A percentile compares a stretch with the other conserved stretches of the same genome.
These are phyloP conservation scores for Trichophaea hybrida DNA, from an alignment of 2,329 filamentous ascomycete species.

Conservation along the genomic window DNA sequence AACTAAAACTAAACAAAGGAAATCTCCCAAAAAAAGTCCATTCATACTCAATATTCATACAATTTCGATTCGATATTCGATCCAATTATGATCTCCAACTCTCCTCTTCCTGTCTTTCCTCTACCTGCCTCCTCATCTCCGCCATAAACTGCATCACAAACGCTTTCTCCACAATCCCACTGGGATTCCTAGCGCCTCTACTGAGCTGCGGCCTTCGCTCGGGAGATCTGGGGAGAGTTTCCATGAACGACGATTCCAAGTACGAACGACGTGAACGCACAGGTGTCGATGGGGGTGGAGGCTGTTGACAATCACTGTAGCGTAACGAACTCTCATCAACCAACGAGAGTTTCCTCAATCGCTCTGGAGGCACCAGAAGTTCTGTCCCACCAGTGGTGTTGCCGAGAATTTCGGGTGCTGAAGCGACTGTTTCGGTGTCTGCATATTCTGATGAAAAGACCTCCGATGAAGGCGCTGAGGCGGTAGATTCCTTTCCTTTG, in stretches of 20 bases:
- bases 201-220: constrained; percentile 11
- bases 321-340: background rate
- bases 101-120: constrained; percentile 38
- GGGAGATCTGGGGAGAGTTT: background rate
- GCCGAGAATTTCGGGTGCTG: background rate
- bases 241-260: background rate
- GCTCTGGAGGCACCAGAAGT: background rate
- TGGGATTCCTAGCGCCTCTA: constrained; percentile 16
- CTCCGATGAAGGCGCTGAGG: background rate
- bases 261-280: background rate
- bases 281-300: background rate
- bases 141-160: constrained; percentile 90
- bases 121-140: constrained; percentile 76
- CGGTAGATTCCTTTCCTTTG: background rate
- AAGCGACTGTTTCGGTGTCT: background rate
- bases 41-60: too few relatives aligned
- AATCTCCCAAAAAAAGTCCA: background rate
- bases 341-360: background rate
- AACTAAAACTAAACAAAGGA: background rate
- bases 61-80: too few relatives aligned
- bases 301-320: background rate
- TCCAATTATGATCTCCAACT: too few relatives aligned
- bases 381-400: background rate
- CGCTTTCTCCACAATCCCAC: constrained; percentile 58
- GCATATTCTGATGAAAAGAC: background rate